phyloP scores from a whole-genome alignment of 2,329 filamentous ascomycete genomes.

The Aureobasidium zeae region DNA sequence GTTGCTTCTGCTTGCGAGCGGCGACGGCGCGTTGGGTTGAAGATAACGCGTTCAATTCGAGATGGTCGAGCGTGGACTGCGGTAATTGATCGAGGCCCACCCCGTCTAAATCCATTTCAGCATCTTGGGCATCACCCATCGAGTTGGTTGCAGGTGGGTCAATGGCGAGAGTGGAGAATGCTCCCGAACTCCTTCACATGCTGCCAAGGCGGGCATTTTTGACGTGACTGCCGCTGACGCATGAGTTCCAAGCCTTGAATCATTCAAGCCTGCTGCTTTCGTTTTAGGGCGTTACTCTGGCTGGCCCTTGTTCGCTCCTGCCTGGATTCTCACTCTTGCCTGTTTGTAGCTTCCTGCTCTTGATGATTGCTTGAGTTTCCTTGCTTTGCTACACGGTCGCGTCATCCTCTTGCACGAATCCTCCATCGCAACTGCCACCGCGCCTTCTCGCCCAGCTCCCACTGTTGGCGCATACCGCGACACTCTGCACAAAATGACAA shows the following conservation, averaged over 20 bases:
- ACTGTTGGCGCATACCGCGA: background rate
- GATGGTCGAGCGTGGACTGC: constrained; percentile 35
- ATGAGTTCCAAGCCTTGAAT: background rate
- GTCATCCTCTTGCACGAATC: background rate
- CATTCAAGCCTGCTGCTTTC: constrained; percentile 1
- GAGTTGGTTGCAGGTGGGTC: background rate
- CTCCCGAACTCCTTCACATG: constrained; percentile 5
- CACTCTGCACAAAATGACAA: constrained; percentile 36
- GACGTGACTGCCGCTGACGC: constrained; percentile 3
- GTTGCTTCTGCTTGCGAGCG: constrained; percentile 2
- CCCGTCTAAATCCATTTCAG: constrained; percentile 39
- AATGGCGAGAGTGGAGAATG: no score
- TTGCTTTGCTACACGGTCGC: no score
- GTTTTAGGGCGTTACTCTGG: no score
- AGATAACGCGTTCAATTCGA: constrained; percentile 36
- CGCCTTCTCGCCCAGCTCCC: background rate
- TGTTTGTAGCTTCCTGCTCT: no score
- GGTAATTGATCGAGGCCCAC: constrained; percentile 39
- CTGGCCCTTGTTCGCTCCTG: no score
- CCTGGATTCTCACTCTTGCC: no score
- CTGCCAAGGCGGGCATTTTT: no score
- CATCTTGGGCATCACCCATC: constrained; percentile 26
- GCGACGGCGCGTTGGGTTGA: constrained; percentile 31
- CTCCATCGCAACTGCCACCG: background rate
- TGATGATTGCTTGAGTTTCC: no score